Evolutionary conservation across 169 alveolate genomes (phyloP), one percentile per base, ranked within the genome.

Genomic region (Plasmodium chabaudi): DNA sequence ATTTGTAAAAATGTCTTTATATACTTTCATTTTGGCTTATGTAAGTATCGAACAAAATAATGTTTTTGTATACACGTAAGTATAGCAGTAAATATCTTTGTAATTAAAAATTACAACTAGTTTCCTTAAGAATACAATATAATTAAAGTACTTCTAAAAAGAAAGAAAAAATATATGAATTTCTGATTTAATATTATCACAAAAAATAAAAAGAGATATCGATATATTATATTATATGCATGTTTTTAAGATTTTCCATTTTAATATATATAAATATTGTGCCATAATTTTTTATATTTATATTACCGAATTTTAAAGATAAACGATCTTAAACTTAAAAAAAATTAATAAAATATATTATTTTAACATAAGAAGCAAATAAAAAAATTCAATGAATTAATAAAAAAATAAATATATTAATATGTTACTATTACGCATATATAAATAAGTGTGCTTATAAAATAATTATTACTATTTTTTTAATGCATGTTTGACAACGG

Each of bases 1-100:
- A 67, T 96, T 97, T 73, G 97, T 94, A 91, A 95, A 95, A 47
- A 96, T 91, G 93, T 95, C 96, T 90, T 94, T 95, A 94, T 92
- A 96, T 69, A 96, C 98, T 95, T 93, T 69, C 96, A 93, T 93
- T 69, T 87, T 89, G 92, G 57, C 25, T n/a, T 27, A 51, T 42
- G 19, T 42, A 25, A 34, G 23, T n/a, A 46, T 15, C 19, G 12
- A 77, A 64, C 25, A 55, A 49, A 34, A 63, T 27, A 21, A 56
- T 63, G 46, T 21, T 56, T 68, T 34, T 10, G 10, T 19, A 59
- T 59, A 63, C 12, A 47, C 21, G 49, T 51, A 59, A 9, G 21
- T 72, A 57, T 7, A 51, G 46, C 42, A 57, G 13, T 49, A 71
- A 61, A 23, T 27, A 39, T 71, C 63, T 23, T 12, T 77, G 42